These are phyloP conservation scores for Alternaria sp. DNA, from an alignment of 2,329 filamentous ascomycete species.

Conservation along the genomic window DNA sequence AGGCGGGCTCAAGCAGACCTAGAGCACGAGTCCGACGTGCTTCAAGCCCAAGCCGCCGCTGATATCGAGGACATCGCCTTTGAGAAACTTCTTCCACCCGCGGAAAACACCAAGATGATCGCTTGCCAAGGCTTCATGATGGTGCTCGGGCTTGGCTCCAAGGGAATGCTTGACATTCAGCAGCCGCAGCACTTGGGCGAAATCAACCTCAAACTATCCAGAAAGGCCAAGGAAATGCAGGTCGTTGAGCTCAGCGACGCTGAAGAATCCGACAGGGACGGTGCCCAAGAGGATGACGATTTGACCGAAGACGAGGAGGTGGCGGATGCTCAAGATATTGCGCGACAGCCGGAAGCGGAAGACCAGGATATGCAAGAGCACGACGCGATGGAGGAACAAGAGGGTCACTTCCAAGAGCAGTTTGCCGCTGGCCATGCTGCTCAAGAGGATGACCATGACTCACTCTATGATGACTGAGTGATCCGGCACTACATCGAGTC, in stretches of 20 bases:
- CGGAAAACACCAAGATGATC: conserved; percentile 64
- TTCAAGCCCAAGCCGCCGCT: conserved; percentile 39
- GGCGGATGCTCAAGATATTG: background rate
- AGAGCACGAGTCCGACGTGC: conserved; percentile 21
- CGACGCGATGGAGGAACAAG: conserved; percentile 7
- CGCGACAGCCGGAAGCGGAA: conserved; percentile 1
- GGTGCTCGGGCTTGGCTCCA: conserved; percentile 58
- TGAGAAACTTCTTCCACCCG: conserved; percentile 69
- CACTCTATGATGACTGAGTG: conserved; percentile 30
- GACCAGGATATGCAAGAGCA: conserved; percentile 6
- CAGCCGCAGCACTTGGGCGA: conserved; percentile 60
- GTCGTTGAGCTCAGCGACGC: conserved; percentile 15
- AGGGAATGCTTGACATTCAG: conserved; percentile 65
- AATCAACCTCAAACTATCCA: conserved; percentile 39
- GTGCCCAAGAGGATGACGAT: background rate
- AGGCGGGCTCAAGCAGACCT: conserved; percentile 12
- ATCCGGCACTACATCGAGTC: background rate
- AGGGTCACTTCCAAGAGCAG: conserved; percentile 34
- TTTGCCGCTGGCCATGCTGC: conserved; percentile 22
- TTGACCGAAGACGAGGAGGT: background rate
- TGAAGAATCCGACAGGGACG: conserved; percentile 2
- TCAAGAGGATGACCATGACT: conserved; percentile 23
- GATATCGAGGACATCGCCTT: conserved; percentile 63
- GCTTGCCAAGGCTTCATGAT: conserved; percentile 60
- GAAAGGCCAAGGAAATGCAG: conserved; percentile 26